Conservation (phyloP, 495 filamentous ascomycete genomes). For the Xylaria venustula region DNA sequence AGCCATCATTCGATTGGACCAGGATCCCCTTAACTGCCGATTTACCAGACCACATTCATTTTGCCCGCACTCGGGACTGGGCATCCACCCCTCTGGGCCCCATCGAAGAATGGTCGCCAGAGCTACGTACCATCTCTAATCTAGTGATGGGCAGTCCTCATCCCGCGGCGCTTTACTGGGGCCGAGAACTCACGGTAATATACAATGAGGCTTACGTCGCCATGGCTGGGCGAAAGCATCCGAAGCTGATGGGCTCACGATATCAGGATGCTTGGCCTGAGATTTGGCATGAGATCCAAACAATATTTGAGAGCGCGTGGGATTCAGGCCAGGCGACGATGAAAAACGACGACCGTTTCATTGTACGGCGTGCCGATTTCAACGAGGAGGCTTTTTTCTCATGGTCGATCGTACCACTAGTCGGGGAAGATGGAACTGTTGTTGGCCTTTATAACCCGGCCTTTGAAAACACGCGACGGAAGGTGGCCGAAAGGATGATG, state of each 20-base stretch:
- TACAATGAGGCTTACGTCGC: slow-evolving; percentile 73
- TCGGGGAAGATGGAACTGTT: slow-evolving; percentile 60
- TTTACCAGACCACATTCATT: slow-evolving; percentile 62
- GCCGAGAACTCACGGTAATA: slow-evolving; percentile 60
- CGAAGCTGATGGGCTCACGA: slow-evolving; percentile 62
- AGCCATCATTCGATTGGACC: slow-evolving; percentile 67
- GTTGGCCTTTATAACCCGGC: slow-evolving; percentile 68
- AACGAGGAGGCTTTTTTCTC: slow-evolving; percentile 70
- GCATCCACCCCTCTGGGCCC: slow-evolving; percentile 61
- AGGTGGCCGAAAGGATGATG: slow-evolving; percentile 65
- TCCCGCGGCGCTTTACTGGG: slow-evolving; percentile 74
- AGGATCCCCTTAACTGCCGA: slow-evolving; percentile 54
- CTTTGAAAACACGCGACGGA: slow-evolving; percentile 66
- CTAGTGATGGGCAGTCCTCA: slow-evolving; percentile 71
- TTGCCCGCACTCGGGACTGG: slow-evolving; percentile 66
- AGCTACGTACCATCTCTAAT: slow-evolving; percentile 63
- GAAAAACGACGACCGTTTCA: slow-evolving; percentile 71
- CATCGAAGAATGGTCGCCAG: slow-evolving; percentile 61
- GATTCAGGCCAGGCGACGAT: slow-evolving; percentile 64
- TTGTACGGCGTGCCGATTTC: slow-evolving; percentile 58
- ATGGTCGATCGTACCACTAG: slow-evolving; percentile 65
- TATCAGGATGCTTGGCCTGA: slow-evolving; percentile 65
- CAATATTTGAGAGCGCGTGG: slow-evolving; percentile 57
- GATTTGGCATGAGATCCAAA: slow-evolving; percentile 63
- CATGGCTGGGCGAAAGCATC: slow-evolving; percentile 69